phyloP scores from a whole-genome alignment of 805 yeast species.

The Cyberlindnera subsufficiens region DNA sequence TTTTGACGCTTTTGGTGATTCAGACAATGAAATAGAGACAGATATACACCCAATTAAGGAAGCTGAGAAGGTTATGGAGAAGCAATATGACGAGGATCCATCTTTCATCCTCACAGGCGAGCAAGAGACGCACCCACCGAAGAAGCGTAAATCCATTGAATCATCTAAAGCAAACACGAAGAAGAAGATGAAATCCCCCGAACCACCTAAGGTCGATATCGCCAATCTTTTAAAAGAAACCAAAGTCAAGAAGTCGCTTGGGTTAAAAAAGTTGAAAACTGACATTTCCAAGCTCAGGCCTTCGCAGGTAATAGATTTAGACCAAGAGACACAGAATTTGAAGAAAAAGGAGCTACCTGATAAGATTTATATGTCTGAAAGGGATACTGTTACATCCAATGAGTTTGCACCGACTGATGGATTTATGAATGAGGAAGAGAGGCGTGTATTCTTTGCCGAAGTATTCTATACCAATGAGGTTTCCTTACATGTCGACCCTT shows the following conservation, averaged over 20 bases:
- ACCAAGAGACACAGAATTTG: conserved; percentile 1
- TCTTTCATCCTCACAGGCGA: conserved; percentile 2
- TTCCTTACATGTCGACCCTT: conserved; percentile 10
- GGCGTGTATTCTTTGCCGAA: conserved; percentile 13
- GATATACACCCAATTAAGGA: conserved; percentile 1
- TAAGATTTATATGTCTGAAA: conserved; percentile 6
- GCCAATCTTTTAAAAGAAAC: conserved; percentile 13
- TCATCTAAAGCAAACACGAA: not conserved
- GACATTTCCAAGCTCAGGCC: conserved; percentile 9
- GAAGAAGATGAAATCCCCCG: not conserved
- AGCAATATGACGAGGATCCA: conserved; percentile 14
- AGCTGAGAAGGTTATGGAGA: conserved; percentile 14
- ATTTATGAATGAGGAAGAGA: conserved; percentile 12
- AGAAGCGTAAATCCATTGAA: not conserved
- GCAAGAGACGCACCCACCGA: not conserved
- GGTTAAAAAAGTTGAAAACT: not conserved
- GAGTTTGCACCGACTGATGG: conserved; percentile 14
- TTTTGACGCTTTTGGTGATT: conserved; percentile 1
- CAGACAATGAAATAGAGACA: conserved; percentile 1
- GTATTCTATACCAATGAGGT: conserved; percentile 6
- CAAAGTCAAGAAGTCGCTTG: conserved; percentile 4
- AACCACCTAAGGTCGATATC: conserved; percentile 11
- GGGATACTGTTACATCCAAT: conserved; percentile 7
- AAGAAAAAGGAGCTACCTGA: not conserved
- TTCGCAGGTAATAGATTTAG: conserved; percentile 17